A percentile compares a stretch with the other conserved stretches of the same genome.
These are phyloP conservation scores for Talaromyces atroroseus DNA, from an alignment of 2,329 filamentous ascomycete genomes.

Conservation along the genomic window DNA sequence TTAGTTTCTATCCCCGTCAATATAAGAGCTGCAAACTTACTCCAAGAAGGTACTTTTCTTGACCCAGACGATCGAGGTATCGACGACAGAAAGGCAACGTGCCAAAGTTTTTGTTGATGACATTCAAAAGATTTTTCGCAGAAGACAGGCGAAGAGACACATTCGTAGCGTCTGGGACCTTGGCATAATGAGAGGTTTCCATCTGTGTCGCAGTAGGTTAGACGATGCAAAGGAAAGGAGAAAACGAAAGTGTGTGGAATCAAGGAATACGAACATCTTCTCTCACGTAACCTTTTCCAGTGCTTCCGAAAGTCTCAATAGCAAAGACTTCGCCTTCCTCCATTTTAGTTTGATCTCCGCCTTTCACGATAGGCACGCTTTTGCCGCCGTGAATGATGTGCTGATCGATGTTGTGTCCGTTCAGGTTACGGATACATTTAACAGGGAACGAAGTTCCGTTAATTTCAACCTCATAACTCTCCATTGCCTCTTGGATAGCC, in stretches of 20 bases:
- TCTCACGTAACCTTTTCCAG: slow-evolving; percentile 78
- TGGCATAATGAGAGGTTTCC: slow-evolving; percentile 85
- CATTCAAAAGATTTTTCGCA: slow-evolving; percentile 76
- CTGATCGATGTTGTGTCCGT: slow-evolving; percentile 82
- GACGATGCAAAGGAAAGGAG: slow-evolving; percentile 4
- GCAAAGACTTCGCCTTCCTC: slow-evolving; percentile 94
- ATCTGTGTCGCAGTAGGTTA: slow-evolving; percentile 39
- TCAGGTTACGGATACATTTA: slow-evolving; percentile 81
- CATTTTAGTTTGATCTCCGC: slow-evolving; percentile 86
- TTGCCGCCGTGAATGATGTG: slow-evolving; percentile 89
- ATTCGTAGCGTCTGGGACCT: slow-evolving; percentile 65
- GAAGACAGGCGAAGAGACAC: slow-evolving; percentile 71
- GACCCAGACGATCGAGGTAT: slow-evolving; percentile 86
- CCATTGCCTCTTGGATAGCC: slow-evolving; percentile 84
- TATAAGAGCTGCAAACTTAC: slow-evolving; percentile 47
- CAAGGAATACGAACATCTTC: slow-evolving; percentile 63
- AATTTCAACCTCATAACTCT: slow-evolving; percentile 84
- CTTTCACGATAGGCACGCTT: slow-evolving; percentile 90
- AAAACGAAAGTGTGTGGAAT: neutral
- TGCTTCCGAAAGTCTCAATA: slow-evolving; percentile 93
- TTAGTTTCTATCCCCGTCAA: neutral
- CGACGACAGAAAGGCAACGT: slow-evolving; percentile 86
- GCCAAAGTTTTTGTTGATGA: slow-evolving; percentile 95
- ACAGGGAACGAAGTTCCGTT: slow-evolving; percentile 71
- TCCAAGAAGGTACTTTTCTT: slow-evolving; percentile 88